Evolutionary conservation across 2,329 filamentous ascomycete genomes (phyloP).

Genomic region (Uncinocarpus reesii): DNA sequence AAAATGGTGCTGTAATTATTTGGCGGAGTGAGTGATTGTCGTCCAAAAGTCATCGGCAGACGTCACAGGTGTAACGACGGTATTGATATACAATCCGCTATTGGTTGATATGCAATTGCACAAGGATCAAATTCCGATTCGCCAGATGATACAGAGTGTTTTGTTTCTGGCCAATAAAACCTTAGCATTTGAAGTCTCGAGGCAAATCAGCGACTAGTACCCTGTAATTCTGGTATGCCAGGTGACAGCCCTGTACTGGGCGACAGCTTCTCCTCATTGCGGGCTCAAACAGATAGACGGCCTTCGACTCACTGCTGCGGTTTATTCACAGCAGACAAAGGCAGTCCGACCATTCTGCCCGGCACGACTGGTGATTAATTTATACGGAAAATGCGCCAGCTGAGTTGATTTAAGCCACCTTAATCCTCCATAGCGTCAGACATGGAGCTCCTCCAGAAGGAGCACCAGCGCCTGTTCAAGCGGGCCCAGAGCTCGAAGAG

Average conservation of each 20-base stretch:
- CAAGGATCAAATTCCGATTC: not conserved
- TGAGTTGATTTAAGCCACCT: conserved; percentile 20
- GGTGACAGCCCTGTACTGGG: too few species aligned
- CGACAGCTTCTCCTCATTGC: too few species aligned
- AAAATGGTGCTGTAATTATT: not conserved
- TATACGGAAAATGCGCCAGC: conserved; percentile 22
- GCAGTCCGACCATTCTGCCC: too few species aligned
- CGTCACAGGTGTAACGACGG: conserved; percentile 3
- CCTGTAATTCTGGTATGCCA: too few species aligned
- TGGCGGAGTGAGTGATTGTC: not conserved
- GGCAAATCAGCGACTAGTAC: too few species aligned
- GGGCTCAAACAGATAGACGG: too few species aligned
- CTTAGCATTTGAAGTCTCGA: too few species aligned
- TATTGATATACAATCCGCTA: not conserved
- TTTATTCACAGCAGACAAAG: too few species aligned
- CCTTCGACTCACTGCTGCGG: not conserved
- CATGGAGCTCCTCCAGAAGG: conserved; percentile 60
- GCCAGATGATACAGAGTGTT: too few species aligned
- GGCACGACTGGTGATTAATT: too few species aligned
- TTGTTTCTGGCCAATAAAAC: not conserved
- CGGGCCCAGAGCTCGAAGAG: conserved; percentile 59
- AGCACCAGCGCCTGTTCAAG: conserved; percentile 61
- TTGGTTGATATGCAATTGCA: not conserved
- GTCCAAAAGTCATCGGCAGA: not conserved
- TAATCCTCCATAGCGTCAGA: conserved; percentile 1